Conservation (phyloP, 1,139 yeast genomes). For the Kurtzmaniella quercitrusa region DNA sequence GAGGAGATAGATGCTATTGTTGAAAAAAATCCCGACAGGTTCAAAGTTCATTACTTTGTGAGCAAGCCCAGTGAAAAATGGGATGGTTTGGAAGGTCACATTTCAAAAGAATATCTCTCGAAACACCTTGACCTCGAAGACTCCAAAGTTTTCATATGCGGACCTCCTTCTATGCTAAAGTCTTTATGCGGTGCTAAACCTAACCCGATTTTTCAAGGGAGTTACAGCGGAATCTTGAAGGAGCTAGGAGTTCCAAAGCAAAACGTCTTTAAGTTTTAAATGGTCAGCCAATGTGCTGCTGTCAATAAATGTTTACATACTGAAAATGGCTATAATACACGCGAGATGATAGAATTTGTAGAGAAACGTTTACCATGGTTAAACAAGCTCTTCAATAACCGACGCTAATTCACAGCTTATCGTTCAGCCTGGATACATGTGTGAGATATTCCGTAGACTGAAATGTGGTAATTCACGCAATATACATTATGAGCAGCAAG, state of each 20-base stretch:
- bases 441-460: too few relatives aligned
- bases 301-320: background rate
- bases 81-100: conserved; percentile 3
- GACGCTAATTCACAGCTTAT: too few relatives aligned
- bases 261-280: conserved; percentile 1
- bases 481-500: too few relatives aligned
- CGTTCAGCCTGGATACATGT: too few relatives aligned
- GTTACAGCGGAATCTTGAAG: background rate
- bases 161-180: conserved; percentile 3
- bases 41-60: conserved; percentile 4
- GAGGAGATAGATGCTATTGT: conserved; percentile 4
- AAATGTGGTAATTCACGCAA: too few relatives aligned
- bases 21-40: conserved; percentile 1
- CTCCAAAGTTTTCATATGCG: conserved; percentile 4
- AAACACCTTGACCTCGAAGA: background rate
- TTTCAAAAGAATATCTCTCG: conserved; percentile 3
- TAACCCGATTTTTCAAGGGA: conserved; percentile 3
- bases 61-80: conserved; percentile 2
- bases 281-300: background rate
- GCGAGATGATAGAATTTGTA: too few relatives aligned
- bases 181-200: background rate
- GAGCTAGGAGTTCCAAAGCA: conserved; percentile 1
- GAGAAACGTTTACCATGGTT: too few relatives aligned
- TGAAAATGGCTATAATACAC: too few relatives aligned
- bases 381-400: too few relatives aligned